Percentiles rank a stretch among this genome's conserved stretches.
These are phyloP conservation scores for Monosporozyma yasuniensis DNA, from an alignment of 805 yeast genomes.

Conservation along the genomic window DNA sequence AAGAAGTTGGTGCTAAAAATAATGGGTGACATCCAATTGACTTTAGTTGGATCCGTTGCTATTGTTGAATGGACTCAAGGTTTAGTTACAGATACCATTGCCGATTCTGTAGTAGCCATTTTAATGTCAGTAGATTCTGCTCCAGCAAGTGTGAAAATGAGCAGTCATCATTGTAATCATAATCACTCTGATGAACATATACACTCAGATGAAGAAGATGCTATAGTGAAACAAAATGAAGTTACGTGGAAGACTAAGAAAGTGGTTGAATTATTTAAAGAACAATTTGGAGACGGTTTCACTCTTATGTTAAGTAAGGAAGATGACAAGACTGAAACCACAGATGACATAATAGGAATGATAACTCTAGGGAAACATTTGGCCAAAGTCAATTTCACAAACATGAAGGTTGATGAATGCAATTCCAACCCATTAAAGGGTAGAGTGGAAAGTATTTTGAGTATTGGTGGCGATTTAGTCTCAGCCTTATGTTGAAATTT, in stretches of 20 bases:
- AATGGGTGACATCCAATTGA: conserved; percentile 56
- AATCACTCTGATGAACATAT: conserved; percentile 28
- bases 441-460: conserved; percentile 72
- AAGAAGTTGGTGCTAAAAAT: conserved; percentile 40
- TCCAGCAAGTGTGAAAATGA: conserved; percentile 86
- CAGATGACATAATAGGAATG: conserved; percentile 40
- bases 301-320: conserved; percentile 20
- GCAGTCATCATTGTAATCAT: conserved; percentile 53
- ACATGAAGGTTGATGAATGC: conserved; percentile 59
- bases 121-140: conserved; percentile 86
- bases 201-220: conserved; percentile 23
- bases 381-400: conserved; percentile 59
- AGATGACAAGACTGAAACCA: conserved; percentile 8
- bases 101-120: conserved; percentile 88
- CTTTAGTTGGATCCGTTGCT: conserved; percentile 40
- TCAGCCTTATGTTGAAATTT: conserved; percentile 60
- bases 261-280: conserved; percentile 53
- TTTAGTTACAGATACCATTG: conserved; percentile 81
- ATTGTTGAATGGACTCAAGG: conserved; percentile 88
- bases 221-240: conserved; percentile 9
- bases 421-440: conserved; percentile 67
- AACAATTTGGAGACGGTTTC: conserved; percentile 84
- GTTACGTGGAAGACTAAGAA: conserved; percentile 38
- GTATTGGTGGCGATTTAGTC: conserved; percentile 68
- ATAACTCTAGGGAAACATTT: conserved; percentile 65